Evolutionary conservation across 75 land plant species (phyloP), one percentile per base, ranked within the genome.

Genomic region (Gnetum montanum): DNA sequence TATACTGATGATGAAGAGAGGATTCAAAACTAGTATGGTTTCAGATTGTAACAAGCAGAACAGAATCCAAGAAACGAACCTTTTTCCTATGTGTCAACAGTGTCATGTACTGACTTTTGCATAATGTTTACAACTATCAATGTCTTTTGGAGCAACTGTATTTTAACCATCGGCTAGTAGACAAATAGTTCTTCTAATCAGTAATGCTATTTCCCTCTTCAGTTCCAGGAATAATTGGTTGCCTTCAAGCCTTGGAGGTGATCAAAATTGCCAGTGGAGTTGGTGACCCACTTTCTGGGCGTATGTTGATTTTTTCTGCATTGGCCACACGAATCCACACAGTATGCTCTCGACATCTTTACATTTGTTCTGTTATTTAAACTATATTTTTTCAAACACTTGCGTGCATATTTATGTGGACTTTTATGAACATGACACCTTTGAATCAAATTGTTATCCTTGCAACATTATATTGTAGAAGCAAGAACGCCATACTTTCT

Each of bases 201-300:
- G n/a, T n/a, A n/a, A n/a, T n/a, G n/a, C 31, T 19, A 4, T 13
- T 19, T 47, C 30, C 41, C 26, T 22, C 44, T 43, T 38, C 64
- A 89, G 99, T 95, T 54, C 99, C 99, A 43, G 99, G 99, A 7
- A 71, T 95, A 26, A 81, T 95, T 71, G 99, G 99, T 25, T 77
- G 80, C 46, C 76, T 95, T 19, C 96, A 95, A 84, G 99, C 99
- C 13, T 56, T 90, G 23, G 99, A 95, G 64, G 99, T 80, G 11
- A 86, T 95, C 61, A 95, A 95, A 58, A 68, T 95, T 57, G 85
- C 96, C 59, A 78, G 83, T 70, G 78, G 56, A 48, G 65, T 95
- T 76, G 99, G 99, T 18, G 99, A 95, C 23, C 79, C 97, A 23
- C 88, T 95, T 24, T 77, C 79, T 34, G 69, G 78, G 34, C 59